Percentiles rank a stretch among this genome's conserved stretches.
Evolutionary conservation across 768 basidiomycete genomes (phyloP).

Genomic region (Filobasidium wieringae): DNA sequence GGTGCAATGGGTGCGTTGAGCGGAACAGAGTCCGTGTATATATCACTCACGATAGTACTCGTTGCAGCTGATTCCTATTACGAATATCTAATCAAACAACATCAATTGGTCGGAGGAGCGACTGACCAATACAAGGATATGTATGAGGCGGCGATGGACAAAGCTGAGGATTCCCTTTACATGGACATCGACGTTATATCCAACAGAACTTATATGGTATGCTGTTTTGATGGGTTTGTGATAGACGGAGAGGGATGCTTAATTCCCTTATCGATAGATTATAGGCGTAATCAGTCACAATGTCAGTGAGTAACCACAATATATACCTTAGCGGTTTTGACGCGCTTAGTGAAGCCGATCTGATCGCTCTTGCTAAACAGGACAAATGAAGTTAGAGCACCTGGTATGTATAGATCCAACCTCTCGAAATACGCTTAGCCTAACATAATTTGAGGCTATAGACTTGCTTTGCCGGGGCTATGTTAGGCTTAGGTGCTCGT

Average conservation of each 20-base stretch:
- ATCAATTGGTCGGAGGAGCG: slow-evolving; percentile 36
- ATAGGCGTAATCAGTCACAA: slow-evolving; percentile 8
- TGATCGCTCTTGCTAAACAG: neutral
- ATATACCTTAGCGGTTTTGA: neutral
- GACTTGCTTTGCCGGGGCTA: slow-evolving; percentile 41
- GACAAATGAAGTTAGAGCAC: slow-evolving; percentile 25
- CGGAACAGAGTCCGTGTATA: neutral
- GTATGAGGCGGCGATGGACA: slow-evolving; percentile 38
- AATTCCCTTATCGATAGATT: slow-evolving; percentile 5
- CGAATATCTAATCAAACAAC: slow-evolving; percentile 43
- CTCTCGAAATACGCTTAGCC: neutral
- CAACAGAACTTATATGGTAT: slow-evolving; percentile 8
- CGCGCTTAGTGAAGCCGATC: too few species aligned
- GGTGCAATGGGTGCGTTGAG: slow-evolving; percentile 33
- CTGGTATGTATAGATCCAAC: slow-evolving; percentile 3
- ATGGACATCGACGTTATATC: slow-evolving; percentile 34
- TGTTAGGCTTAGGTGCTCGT: slow-evolving; percentile 41
- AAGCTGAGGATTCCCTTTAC: slow-evolving; percentile 30
- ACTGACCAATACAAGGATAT: slow-evolving; percentile 36
- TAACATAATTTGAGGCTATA: neutral
- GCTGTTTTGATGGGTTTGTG: slow-evolving; percentile 13
- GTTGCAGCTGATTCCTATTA: slow-evolving; percentile 34
- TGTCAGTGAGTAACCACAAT: neutral
- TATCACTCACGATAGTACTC: neutral
- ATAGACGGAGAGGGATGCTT: neutral